Evolutionary conservation across 225 moss, liverwort and hornwort species (phyloP).

Genomic region (Pseudisothecium myosuroides): DNA sequence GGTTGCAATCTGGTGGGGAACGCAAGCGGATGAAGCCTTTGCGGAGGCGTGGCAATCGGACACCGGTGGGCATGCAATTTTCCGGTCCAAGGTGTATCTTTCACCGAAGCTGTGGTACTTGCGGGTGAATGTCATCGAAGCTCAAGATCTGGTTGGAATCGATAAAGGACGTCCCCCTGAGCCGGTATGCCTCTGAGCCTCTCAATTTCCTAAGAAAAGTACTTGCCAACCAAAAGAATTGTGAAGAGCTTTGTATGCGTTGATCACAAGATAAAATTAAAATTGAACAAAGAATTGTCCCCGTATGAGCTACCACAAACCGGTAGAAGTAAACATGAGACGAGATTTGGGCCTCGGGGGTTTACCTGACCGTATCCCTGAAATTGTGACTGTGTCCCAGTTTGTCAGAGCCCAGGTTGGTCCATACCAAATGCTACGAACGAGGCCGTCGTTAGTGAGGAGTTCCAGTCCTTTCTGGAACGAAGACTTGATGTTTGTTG

Average conservation of each 20-base stretch:
- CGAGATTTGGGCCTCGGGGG: not conserved
- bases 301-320: too few species aligned
- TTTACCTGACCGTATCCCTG: too few species aligned
- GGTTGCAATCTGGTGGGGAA: slow-evolving; percentile 93
- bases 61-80: slow-evolving; percentile 74
- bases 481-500: slow-evolving; percentile 82
- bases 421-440: slow-evolving; percentile 50
- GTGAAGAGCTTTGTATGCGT: not conserved
- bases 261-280: not conserved
- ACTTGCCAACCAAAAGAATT: not conserved
- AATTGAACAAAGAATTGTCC: too few species aligned
- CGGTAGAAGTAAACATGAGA: not conserved
- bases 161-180: slow-evolving; percentile 70
- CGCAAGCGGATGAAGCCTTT: slow-evolving; percentile 89
- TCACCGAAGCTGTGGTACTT: slow-evolving; percentile 94
- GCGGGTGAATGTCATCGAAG: slow-evolving; percentile 80
- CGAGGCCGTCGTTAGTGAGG: slow-evolving; percentile 24
- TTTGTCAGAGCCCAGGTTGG: slow-evolving; percentile 66
- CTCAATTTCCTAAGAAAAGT: not conserved
- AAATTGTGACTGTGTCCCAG: slow-evolving; percentile 19
- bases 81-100: slow-evolving; percentile 75
- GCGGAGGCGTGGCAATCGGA: slow-evolving; percentile 97
- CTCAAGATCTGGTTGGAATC: slow-evolving; percentile 58
- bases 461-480: slow-evolving; percentile 66
- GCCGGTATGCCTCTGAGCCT: slow-evolving; percentile 24